These are phyloP conservation scores for Lasiodiplodia citricola DNA, from an alignment of 2,329 filamentous ascomycete species.

Conservation along the genomic window DNA sequence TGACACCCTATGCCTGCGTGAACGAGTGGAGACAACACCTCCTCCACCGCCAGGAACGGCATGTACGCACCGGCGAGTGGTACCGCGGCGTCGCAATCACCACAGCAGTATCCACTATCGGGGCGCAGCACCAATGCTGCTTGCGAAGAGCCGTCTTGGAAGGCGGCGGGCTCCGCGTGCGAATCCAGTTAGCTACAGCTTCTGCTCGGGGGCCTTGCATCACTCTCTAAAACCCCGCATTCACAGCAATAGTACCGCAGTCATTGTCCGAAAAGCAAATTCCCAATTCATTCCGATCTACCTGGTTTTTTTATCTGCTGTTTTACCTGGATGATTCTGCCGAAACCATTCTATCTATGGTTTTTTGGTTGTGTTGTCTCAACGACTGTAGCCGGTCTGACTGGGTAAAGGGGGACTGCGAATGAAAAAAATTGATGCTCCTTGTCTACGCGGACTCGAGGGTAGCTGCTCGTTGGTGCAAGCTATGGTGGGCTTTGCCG, in stretches of 20 bases:
- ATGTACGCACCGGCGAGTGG: constrained; percentile 11
- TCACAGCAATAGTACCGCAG: not conserved
- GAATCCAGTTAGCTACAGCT: constrained; percentile 3
- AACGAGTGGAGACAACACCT: constrained; percentile 9
- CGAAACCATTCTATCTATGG: not conserved
- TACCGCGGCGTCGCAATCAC: constrained; percentile 7
- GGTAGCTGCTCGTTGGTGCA: constrained; percentile 17
- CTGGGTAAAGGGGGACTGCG: not conserved
- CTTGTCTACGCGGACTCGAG: constrained; percentile 24
- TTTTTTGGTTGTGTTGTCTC: constrained; percentile 2
- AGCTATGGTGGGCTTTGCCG: constrained; percentile 25
- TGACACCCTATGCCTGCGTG: constrained; percentile 5
- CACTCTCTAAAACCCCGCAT: not conserved
- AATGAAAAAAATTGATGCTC: constrained; percentile 8
- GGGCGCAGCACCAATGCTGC: constrained; percentile 6
- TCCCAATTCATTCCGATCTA: constrained; percentile 7
- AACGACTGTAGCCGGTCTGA: not conserved
- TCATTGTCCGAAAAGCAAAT: not conserved
- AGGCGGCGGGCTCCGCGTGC: constrained; percentile 1
- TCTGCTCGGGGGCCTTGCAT: constrained; percentile 13
- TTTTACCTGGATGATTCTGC: constrained; percentile 21
- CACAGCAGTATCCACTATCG: constrained; percentile 8
- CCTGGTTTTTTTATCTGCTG: not conserved
- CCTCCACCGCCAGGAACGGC: constrained; percentile 4
- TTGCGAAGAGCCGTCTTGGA: constrained; percentile 3